These are phyloP conservation scores for Flaveria robusta DNA, from an alignment of 129 eudicot genomes.

Conservation along the genomic window DNA sequence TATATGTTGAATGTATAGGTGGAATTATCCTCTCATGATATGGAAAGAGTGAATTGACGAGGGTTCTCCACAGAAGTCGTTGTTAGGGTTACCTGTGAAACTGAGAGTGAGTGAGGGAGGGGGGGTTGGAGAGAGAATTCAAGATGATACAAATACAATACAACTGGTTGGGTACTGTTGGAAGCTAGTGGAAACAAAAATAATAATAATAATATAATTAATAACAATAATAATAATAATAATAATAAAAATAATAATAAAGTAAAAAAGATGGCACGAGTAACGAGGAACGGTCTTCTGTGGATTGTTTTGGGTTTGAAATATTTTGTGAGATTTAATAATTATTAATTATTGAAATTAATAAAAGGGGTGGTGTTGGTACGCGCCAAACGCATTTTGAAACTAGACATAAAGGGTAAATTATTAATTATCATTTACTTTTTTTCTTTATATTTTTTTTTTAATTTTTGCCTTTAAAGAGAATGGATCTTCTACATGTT, in stretches of 20 bases:
- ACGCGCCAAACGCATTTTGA: constrained; percentile 9
- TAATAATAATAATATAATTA: too few relatives aligned
- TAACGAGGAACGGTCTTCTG: constrained; percentile 77
- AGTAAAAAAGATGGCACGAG: constrained; percentile 32
- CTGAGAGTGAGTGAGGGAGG: constrained; percentile 19
- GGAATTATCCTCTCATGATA: constrained; percentile 21
- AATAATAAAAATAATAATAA: too few relatives aligned
- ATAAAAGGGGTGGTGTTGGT: neutral
- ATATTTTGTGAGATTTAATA: constrained; percentile 14
- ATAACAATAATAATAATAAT: neutral
- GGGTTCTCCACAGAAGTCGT: constrained; percentile 34
- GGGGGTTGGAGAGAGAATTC: constrained; percentile 5
- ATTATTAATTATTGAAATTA: neutral
- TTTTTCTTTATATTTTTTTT: too few relatives aligned
- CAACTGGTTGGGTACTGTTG: constrained; percentile 12
- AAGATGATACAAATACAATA: neutral
- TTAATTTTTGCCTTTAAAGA: too few relatives aligned
- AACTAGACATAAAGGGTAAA: too few relatives aligned
- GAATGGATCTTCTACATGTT: too few relatives aligned
- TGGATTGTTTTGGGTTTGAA: constrained; percentile 30
- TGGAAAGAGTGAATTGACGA: too few relatives aligned
- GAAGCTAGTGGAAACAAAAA: constrained; percentile 20
- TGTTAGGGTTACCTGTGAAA: constrained; percentile 34
- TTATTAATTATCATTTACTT: too few relatives aligned
- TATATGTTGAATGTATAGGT: neutral